A percentile compares a stretch with the other conserved stretches of the same genome.
Evolutionary conservation across 257 asterid species (phyloP).

Genomic region (Oldenlandia corymbosa): DNA sequence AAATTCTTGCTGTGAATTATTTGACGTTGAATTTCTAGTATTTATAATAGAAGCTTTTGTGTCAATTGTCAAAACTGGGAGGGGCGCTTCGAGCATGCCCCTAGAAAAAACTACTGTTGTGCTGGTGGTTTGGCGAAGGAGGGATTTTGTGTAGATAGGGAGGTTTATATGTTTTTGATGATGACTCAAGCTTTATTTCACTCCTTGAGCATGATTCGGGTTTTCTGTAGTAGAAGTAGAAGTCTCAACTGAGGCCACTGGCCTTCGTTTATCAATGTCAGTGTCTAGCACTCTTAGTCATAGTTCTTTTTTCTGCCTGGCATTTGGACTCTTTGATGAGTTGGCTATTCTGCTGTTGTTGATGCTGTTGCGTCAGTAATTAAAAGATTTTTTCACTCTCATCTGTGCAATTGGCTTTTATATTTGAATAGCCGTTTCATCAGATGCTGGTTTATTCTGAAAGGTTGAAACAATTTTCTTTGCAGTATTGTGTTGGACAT

Average conservation of each 20-base stretch:
- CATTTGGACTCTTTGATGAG: neutral
- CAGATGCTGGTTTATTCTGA: neutral
- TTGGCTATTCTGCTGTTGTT: neutral
- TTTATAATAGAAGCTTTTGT: neutral
- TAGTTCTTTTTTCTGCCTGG: neutral
- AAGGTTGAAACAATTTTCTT: too few species aligned
- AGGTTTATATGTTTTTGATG: too few species aligned
- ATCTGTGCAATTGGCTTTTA: neutral
- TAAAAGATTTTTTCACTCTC: neutral
- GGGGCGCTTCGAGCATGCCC: too few species aligned
- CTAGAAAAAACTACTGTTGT: too few species aligned
- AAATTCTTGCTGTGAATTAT: slow-evolving; percentile 10
- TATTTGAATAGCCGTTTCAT: neutral
- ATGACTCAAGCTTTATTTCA: too few species aligned
- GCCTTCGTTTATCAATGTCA: too few species aligned
- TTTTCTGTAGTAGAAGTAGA: too few species aligned
- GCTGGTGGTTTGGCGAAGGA: too few species aligned
- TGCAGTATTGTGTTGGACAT: neutral
- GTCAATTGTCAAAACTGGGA: too few species aligned
- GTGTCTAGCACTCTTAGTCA: neutral
- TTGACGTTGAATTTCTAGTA: neutral
- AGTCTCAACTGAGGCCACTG: too few species aligned
- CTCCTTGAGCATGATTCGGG: too few species aligned
- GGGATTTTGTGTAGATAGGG: too few species aligned
- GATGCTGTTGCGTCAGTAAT: neutral